Conservation (phyloP, 306 rosid species). For the Vigna angularis region DNA sequence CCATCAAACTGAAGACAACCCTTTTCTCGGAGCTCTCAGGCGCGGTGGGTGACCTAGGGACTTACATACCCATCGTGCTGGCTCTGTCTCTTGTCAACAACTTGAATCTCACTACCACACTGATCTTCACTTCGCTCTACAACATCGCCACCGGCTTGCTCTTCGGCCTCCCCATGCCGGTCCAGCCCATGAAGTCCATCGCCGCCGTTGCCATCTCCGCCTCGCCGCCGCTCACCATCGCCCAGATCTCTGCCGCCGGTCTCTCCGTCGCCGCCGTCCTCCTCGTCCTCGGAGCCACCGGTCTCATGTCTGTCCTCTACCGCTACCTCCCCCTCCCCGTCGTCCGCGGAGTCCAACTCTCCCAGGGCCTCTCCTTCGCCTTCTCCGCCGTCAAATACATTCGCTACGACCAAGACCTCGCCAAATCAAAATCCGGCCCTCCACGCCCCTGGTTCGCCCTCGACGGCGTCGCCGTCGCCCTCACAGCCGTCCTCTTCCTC, state of each 20-base stretch:
- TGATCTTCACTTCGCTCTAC: slow-evolving; percentile 76
- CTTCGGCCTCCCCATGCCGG: slow-evolving; percentile 91
- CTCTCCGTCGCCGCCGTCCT: slow-evolving; percentile 81
- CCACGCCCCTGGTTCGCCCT: slow-evolving; percentile 68
- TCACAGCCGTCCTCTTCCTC: slow-evolving; percentile 57
- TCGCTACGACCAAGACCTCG: slow-evolving; percentile 65
- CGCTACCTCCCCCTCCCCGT: slow-evolving; percentile 83
- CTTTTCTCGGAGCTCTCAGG: slow-evolving; percentile 70
- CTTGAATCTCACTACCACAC: slow-evolving; percentile 73
- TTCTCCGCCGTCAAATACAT: slow-evolving; percentile 80
- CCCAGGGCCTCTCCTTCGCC: slow-evolving; percentile 82
- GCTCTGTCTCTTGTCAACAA: slow-evolving; percentile 68
- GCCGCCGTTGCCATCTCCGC: slow-evolving; percentile 86
- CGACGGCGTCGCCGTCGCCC: slow-evolving; percentile 68
- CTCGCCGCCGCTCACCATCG: slow-evolving; percentile 67
- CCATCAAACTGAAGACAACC: slow-evolving; percentile 59
- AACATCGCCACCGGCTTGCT: slow-evolving; percentile 77
- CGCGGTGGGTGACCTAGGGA: slow-evolving; percentile 85
- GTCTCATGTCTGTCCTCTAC: slow-evolving; percentile 82
- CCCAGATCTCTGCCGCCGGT: slow-evolving; percentile 83
- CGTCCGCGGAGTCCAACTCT: slow-evolving; percentile 89
- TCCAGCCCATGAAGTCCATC: slow-evolving; percentile 94
- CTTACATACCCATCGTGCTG: slow-evolving; percentile 79
- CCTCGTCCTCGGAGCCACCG: slow-evolving; percentile 66
- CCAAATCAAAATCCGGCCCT: slow-evolving; percentile 55